Evolutionary conservation across 805 yeast genomes (phyloP).

Genomic region (Wickerhamomyces bisporus): DNA sequence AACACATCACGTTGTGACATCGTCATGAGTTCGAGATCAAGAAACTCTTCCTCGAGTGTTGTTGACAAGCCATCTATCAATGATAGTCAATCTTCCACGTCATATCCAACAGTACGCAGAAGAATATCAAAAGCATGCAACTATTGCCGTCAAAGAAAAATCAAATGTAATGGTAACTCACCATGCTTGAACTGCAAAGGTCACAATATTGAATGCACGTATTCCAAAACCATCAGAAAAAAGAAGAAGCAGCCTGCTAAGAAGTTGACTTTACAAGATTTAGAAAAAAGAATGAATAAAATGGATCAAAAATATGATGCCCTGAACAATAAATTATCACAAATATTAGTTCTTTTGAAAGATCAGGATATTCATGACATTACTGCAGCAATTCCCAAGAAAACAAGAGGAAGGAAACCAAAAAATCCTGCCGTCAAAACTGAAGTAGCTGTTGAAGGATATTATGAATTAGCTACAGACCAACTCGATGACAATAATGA

Average conservation of each 20-base stretch:
- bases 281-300: constrained; percentile 19
- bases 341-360: constrained; percentile 10
- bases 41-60: neutral
- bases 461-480: too few relatives aligned
- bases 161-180: constrained; percentile 32
- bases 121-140: constrained; percentile 36
- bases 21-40: neutral
- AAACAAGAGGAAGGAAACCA: neutral
- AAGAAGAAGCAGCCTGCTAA: constrained; percentile 15
- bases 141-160: constrained; percentile 37
- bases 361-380: constrained; percentile 3
- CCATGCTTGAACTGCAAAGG: constrained; percentile 82
- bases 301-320: constrained; percentile 15
- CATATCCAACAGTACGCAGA: constrained; percentile 17
- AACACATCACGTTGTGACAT: too few relatives aligned
- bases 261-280: constrained; percentile 19
- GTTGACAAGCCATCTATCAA: neutral
- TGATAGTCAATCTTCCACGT: too few relatives aligned
- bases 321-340: constrained; percentile 9
- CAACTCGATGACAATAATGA: neutral
- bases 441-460: neutral
- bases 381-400: neutral
- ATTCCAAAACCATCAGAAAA: constrained; percentile 29
- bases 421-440: neutral
- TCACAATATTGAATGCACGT: constrained; percentile 76